A percentile compares a stretch with the other conserved stretches of the same genome.
Conservation (phyloP, 73 alveolate species). For the Symbiodinium pilosum region DNA sequence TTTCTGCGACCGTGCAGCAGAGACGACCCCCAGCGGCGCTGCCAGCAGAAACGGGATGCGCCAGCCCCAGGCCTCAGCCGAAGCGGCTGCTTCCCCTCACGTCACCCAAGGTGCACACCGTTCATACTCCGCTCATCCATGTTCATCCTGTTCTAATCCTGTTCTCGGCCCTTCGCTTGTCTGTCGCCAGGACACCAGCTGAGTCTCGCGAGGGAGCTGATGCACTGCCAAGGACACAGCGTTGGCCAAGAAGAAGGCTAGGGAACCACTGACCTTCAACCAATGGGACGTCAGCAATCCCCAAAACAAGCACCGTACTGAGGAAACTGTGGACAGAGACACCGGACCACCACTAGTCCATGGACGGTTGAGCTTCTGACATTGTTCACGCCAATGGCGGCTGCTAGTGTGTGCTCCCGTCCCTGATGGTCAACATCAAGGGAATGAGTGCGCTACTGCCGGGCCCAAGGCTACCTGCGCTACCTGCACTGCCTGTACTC, state of each 20-base stretch:
- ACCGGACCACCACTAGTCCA: background rate
- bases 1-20: background rate
- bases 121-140: too few species aligned
- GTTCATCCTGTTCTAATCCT: too few species aligned
- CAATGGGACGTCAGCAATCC: background rate
- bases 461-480: background rate
- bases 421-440: slow-evolving; percentile 57
- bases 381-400: slow-evolving; percentile 90
- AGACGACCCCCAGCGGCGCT: slow-evolving; percentile 44
- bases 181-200: background rate
- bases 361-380: background rate
- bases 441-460: background rate
- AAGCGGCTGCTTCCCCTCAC: too few species aligned
- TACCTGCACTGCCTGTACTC: too few species aligned
- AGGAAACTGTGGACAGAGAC: background rate
- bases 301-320: background rate
- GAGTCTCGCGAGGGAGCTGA: slow-evolving; percentile 50
- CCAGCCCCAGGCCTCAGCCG: slow-evolving; percentile 89
- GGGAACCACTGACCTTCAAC: slow-evolving; percentile 20
- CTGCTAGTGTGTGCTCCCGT: slow-evolving; percentile 64
- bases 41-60: slow-evolving; percentile 83
- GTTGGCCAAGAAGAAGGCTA: slow-evolving; percentile 85
- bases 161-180: too few species aligned
- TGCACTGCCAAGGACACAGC: slow-evolving; percentile 45
- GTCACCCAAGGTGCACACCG: too few species aligned